Conservation (phyloP, 768 basidiomycete genomes). For the Leccinum truebloodii region DNA sequence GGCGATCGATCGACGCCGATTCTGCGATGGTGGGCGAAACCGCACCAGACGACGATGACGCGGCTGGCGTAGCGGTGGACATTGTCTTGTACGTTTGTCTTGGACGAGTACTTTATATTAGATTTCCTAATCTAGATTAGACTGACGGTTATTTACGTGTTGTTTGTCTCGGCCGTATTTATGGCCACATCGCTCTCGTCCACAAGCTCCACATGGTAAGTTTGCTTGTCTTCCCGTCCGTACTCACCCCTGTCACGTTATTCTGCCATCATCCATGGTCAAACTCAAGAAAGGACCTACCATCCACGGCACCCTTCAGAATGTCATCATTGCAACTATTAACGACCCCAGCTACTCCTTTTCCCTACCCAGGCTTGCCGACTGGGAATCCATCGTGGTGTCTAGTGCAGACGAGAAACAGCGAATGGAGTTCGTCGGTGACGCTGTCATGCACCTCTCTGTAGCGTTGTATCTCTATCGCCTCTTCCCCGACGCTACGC, state of each 20-base stretch:
- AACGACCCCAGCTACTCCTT: conserved; percentile 31
- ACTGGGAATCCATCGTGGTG: conserved; percentile 32
- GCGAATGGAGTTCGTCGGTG: conserved; percentile 49
- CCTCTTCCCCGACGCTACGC: conserved; percentile 33
- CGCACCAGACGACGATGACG: conserved; percentile 36
- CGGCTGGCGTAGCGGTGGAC: conserved; percentile 35
- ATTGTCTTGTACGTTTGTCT: conserved; percentile 12
- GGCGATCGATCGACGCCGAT: conserved; percentile 36
- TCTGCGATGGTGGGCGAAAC: conserved; percentile 34
- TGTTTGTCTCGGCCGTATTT: conserved; percentile 6
- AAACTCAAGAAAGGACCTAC: conserved; percentile 19
- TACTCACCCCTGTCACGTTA: neutral
- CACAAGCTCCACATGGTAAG: neutral
- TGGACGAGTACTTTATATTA: neutral
- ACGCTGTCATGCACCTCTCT: conserved; percentile 45
- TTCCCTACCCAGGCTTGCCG: conserved; percentile 27
- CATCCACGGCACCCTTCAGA: conserved; percentile 23
- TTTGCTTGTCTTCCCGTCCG: neutral
- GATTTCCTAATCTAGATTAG: conserved; percentile 4
- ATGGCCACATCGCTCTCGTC: neutral
- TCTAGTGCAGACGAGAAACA: conserved; percentile 36
- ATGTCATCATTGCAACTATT: conserved; percentile 25
- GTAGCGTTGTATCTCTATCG: conserved; percentile 42
- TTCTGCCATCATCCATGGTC: conserved; percentile 14
- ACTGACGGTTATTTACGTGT: conserved; percentile 7